Evolutionary conservation across 2,329 filamentous ascomycete species (phyloP).

Genomic region (Pyricularia sp.): DNA sequence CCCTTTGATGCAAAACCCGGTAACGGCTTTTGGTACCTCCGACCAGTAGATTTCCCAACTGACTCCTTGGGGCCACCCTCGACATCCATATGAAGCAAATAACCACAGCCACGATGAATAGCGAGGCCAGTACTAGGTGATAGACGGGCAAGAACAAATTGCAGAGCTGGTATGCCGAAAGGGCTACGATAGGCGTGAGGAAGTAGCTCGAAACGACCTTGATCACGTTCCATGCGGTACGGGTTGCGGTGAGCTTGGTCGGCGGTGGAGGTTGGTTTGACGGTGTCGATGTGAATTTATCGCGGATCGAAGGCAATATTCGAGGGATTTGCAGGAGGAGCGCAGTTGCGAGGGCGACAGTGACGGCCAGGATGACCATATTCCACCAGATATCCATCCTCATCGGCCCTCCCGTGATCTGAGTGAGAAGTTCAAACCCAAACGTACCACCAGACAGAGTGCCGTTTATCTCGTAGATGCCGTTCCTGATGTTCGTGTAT

Average conservation of each 20-base stretch:
- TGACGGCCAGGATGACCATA: constrained; percentile 54
- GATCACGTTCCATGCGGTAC: constrained; percentile 37
- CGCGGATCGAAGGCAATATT: neutral
- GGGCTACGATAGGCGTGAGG: constrained; percentile 58
- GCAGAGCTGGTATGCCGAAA: constrained; percentile 64
- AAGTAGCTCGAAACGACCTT: constrained; percentile 70
- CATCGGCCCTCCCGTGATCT: constrained; percentile 56
- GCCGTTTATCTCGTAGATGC: constrained; percentile 57
- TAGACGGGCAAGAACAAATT: neutral
- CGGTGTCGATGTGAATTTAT: constrained; percentile 38
- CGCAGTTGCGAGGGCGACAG: constrained; percentile 42
- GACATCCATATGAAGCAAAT: neutral
- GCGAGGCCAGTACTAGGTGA: neutral
- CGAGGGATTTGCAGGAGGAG: constrained; percentile 44
- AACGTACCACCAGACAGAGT: constrained; percentile 39
- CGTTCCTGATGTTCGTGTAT: constrained; percentile 30
- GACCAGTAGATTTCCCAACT: neutral
- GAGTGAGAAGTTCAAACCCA: constrained; percentile 57
- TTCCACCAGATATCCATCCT: constrained; percentile 60
- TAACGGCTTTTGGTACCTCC: neutral
- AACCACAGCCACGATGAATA: neutral
- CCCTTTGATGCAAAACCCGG: neutral
- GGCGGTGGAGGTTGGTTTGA: constrained; percentile 39
- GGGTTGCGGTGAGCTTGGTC: constrained; percentile 3
- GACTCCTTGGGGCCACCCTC: neutral